These are phyloP conservation scores for Xylaria venustula DNA, from an alignment of 495 filamentous ascomycete species.

Conservation along the genomic window DNA sequence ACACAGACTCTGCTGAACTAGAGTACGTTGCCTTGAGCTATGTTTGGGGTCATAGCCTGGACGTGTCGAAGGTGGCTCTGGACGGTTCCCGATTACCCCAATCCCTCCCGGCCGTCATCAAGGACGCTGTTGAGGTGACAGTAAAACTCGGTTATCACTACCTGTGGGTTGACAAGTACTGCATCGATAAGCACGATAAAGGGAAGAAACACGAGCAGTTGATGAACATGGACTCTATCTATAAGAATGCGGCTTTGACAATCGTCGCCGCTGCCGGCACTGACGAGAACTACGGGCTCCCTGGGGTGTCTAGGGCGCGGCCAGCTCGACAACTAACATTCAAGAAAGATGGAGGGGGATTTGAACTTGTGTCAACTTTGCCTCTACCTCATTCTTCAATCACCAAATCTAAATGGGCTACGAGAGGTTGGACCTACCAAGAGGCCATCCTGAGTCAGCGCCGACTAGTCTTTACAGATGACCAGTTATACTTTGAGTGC, in stretches of 20 bases:
- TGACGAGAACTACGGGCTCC: slow-evolving; percentile 26
- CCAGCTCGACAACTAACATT: slow-evolving; percentile 1
- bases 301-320: slow-evolving; percentile 19
- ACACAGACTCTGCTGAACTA: neutral
- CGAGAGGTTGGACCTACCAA: slow-evolving; percentile 45
- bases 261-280: slow-evolving; percentile 32
- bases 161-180: slow-evolving; percentile 31
- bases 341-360: neutral
- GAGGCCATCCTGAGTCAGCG: slow-evolving; percentile 34
- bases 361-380: slow-evolving; percentile 13
- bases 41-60: slow-evolving; percentile 16
- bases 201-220: slow-evolving; percentile 26
- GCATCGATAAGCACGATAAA: slow-evolving; percentile 18
- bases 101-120: slow-evolving; percentile 12
- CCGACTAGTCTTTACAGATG: slow-evolving; percentile 31
- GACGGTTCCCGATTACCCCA: neutral
- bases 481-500: slow-evolving; percentile 41
- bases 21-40: slow-evolving; percentile 22
- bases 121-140: slow-evolving; percentile 25
- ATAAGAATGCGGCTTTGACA: slow-evolving; percentile 22
- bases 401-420: slow-evolving; percentile 22
- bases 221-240: slow-evolving; percentile 30
- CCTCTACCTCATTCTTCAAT: slow-evolving; percentile 13
- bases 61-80: neutral
- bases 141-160: slow-evolving; percentile 21